Base-by-base conservation (phyloP, 225 moss, liverwort and hornwort genomes). In the Marchantia polymorpha region DNA sequence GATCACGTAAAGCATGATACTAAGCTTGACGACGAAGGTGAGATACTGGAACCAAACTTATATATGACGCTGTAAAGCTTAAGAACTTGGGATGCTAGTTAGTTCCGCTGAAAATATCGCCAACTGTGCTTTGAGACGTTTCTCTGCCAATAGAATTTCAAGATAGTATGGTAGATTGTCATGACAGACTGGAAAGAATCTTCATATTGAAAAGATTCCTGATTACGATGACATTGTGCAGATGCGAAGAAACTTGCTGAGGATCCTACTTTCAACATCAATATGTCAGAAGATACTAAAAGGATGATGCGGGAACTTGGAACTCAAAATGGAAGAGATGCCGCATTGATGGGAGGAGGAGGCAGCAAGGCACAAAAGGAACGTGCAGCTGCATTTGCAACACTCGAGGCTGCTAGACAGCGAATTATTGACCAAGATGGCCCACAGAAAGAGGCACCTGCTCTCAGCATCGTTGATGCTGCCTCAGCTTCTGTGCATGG, bases 401-500 rank as follows among this genome's bases (percentile, higher is more conserved):
- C 90, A 20, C 82, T 97, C 75, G 93, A 91, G 79, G 85, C 85
- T 63, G 93, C 93, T 48, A 97, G 88, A 78, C 81, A 93, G 87
- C 78, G 86, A 20, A 56, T 52, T 74, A 76, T 79, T 46, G 82
- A 84, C 27, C 80, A 81, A 26, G 68, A 73, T 10, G 86, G 83
- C 15, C 73, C 77, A 61, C 23, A 69, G 58, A 59, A 88, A 80
- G 82, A 85, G 71, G 80, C 72, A 20, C 83, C 83, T 71, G 86
- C 90, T 12, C 83, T 95, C 69, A 99, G 97, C 83, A 81, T 99
- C 69, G 97, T 99, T n/a, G 97, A 99, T 88, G 95, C 95, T 73
- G 97, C 97, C 63, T 99, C 97, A 81, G 97, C 97, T 64, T 83
- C 97, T 77, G 92, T 99, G 53, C 90, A 92, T 87, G 97, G 97